Percentiles rank a stretch among this genome's conserved stretches.
Evolutionary conservation across 805 yeast genomes (phyloP).

Genomic region (Yarrowia porcina): DNA sequence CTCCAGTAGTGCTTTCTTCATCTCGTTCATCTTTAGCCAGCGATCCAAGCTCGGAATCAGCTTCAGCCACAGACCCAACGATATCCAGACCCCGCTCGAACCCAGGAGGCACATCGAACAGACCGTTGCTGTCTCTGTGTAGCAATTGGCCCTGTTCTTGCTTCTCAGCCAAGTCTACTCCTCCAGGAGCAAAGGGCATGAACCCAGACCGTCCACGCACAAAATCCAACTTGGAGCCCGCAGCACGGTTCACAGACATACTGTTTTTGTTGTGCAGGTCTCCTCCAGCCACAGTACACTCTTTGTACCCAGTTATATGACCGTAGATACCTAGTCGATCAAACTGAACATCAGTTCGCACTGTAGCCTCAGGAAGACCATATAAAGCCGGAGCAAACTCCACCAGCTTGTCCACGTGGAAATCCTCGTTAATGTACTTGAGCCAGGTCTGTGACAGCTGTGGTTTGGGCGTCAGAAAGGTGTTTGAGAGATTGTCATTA

Average conservation of each 20-base stretch:
- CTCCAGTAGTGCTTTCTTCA: not conserved
- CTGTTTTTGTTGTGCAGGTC: slow-evolving; percentile 56
- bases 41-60: not conserved
- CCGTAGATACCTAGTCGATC: slow-evolving; percentile 77
- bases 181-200: slow-evolving; percentile 94
- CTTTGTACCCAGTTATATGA: slow-evolving; percentile 54
- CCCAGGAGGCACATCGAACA: slow-evolving; percentile 82
- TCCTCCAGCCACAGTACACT: slow-evolving; percentile 45
- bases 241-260: slow-evolving; percentile 65
- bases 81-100: slow-evolving; percentile 62
- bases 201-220: slow-evolving; percentile 68
- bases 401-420: slow-evolving; percentile 23
- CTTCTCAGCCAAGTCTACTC: slow-evolving; percentile 44
- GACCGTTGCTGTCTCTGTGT: slow-evolving; percentile 69
- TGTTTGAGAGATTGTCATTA: not conserved
- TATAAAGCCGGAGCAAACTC: not conserved
- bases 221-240: slow-evolving; percentile 58
- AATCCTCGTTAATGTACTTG: not conserved
- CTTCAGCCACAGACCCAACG: slow-evolving; percentile 31
- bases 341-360: slow-evolving; percentile 42
- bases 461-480: slow-evolving; percentile 14
- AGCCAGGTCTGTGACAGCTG: not conserved
- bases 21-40: slow-evolving; percentile 39
- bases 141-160: slow-evolving; percentile 38
- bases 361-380: slow-evolving; percentile 2